Percentiles rank a stretch among this genome's conserved stretches.
Conservation (phyloP, 2,329 filamentous ascomycete species). For the Phaeosphaeriaceae sp. region DNA sequence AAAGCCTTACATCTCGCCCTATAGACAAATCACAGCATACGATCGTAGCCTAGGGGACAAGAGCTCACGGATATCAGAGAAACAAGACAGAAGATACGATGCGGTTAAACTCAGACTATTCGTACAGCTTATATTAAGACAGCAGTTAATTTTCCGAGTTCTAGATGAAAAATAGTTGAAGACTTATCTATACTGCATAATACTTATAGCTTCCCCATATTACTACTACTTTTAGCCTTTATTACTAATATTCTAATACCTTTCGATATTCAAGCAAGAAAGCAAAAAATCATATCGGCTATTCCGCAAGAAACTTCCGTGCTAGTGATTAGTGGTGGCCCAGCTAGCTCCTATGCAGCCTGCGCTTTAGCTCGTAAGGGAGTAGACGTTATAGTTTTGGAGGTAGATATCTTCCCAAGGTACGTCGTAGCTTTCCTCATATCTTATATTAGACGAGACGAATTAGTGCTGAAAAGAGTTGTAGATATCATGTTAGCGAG, state of each 20-base stretch:
- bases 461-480: constrained; percentile 19
- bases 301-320: constrained; percentile 17
- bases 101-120: neutral
- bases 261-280: neutral
- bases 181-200: neutral
- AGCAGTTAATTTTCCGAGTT: neutral
- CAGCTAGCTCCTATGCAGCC: constrained; percentile 56
- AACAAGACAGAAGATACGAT: too few species aligned
- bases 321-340: constrained; percentile 55
- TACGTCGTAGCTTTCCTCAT: neutral
- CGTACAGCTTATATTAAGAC: neutral
- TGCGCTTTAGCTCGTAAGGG: constrained; percentile 54
- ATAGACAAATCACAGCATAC: neutral
- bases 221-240: too few species aligned
- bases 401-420: constrained; percentile 46
- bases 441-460: constrained; percentile 34
- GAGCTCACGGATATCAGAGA: neutral
- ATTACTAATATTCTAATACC: neutral
- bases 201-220: too few species aligned
- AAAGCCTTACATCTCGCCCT: neutral
- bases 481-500: constrained; percentile 33
- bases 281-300: neutral
- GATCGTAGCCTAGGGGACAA: neutral
- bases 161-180: neutral
- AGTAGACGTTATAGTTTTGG: constrained; percentile 53